Conservation (phyloP, 2,329 filamentous ascomycete species). For the Gaeumannomyces sp. region DNA sequence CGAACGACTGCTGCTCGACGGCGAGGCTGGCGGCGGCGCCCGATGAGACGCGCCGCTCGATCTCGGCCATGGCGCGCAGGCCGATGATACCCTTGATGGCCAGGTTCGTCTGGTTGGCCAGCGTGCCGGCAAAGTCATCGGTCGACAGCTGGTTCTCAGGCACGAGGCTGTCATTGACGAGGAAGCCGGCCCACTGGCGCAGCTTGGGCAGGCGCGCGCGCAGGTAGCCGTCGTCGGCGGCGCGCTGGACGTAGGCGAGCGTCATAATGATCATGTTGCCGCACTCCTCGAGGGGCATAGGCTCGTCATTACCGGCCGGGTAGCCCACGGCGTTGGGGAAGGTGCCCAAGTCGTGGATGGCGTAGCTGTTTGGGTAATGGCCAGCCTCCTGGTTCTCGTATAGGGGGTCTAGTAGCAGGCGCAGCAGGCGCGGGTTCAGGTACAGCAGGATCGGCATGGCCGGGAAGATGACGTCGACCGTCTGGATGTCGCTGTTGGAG, state of each 20-base stretch:
- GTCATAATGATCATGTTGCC: constrained; percentile 69
- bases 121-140: constrained; percentile 71
- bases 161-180: constrained; percentile 62
- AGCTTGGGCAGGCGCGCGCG: constrained; percentile 63
- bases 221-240: constrained; percentile 37
- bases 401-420: constrained; percentile 69
- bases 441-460: constrained; percentile 79
- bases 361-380: constrained; percentile 73
- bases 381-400: constrained; percentile 74
- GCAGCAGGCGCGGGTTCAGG: constrained; percentile 71
- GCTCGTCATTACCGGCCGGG: constrained; percentile 59
- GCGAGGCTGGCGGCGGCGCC: constrained; percentile 40
- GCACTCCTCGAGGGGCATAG: constrained; percentile 69
- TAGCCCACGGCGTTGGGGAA: constrained; percentile 70
- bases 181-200: constrained; percentile 65
- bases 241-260: constrained; percentile 49
- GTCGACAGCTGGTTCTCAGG: constrained; percentile 69
- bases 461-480: constrained; percentile 81
- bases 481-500: constrained; percentile 80
- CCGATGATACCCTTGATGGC: constrained; percentile 72
- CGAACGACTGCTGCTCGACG: constrained; percentile 24
- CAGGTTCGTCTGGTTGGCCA: constrained; percentile 68
- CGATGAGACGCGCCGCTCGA: constrained; percentile 53
- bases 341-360: constrained; percentile 65
- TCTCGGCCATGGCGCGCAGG: constrained; percentile 62